Conservation (phyloP, 2,329 filamentous ascomycete species). For the Blastomyces emzantsi region DNA sequence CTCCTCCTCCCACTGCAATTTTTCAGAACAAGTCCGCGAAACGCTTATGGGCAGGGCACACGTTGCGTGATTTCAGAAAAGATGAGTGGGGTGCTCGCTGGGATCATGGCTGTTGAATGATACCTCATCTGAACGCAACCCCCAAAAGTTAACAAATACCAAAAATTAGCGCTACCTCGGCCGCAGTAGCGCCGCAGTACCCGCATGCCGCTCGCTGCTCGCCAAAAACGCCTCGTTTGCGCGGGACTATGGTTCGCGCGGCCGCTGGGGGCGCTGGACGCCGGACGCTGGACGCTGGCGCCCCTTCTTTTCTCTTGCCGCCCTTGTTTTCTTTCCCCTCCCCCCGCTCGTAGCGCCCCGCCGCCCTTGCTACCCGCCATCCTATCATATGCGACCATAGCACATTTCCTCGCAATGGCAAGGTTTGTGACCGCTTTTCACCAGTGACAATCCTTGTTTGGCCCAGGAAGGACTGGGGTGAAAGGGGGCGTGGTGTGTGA, state of each 20-base stretch:
- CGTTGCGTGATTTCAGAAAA: not conserved
- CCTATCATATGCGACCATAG: not conserved
- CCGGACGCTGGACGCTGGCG: not conserved
- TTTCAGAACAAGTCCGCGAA: not conserved
- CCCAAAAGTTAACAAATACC: not conserved
- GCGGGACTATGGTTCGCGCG: not conserved
- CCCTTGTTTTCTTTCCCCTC: not conserved
- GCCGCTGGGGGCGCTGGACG: not conserved
- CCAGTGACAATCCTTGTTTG: not conserved
- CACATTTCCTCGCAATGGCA: not conserved
- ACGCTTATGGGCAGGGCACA: not conserved
- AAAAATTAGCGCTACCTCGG: slow-evolving; percentile 7
- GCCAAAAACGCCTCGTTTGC: slow-evolving; percentile 4
- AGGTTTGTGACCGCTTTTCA: not conserved
- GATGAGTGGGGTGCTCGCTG: not conserved
- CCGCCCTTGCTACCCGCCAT: not conserved
- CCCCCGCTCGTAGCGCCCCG: not conserved
- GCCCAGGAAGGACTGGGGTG: not conserved
- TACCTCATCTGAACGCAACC: not conserved
- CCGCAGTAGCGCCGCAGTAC: slow-evolving; percentile 8
- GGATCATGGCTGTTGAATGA: not conserved
- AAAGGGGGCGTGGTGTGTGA: not conserved
- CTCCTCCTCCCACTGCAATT: not conserved
- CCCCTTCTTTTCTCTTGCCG: not conserved
- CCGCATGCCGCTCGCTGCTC: slow-evolving; percentile 10